Evolutionary conservation across 768 basidiomycete genomes (phyloP).

Genomic region (Lyophyllum decastes): DNA sequence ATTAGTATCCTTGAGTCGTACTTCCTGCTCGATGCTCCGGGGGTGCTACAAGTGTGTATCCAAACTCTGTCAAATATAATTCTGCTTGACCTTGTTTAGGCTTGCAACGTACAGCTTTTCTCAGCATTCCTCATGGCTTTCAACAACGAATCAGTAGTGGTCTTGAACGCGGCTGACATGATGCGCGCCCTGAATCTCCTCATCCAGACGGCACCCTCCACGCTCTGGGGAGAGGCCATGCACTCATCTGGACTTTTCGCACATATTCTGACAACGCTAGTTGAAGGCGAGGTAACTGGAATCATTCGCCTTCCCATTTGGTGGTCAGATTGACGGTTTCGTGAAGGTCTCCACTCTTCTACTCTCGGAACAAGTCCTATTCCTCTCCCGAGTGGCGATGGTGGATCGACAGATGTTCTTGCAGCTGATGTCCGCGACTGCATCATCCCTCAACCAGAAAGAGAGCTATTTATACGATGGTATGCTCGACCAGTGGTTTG

Average conservation of each 20-base stretch:
- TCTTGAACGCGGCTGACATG: constrained; percentile 62
- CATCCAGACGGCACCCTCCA: constrained; percentile 62
- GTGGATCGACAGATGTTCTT: constrained; percentile 68
- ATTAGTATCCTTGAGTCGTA: constrained; percentile 76
- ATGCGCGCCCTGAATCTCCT: constrained; percentile 60
- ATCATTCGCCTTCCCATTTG: background rate
- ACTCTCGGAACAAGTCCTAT: constrained; percentile 69
- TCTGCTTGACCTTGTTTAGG: constrained; percentile 34
- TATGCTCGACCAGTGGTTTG: constrained; percentile 82
- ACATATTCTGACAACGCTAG: constrained; percentile 55
- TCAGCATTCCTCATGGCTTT: constrained; percentile 54
- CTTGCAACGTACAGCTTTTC: constrained; percentile 57
- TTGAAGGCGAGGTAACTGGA: constrained; percentile 66
- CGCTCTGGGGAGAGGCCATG: constrained; percentile 71
- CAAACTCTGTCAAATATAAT: background rate
- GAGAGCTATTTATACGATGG: constrained; percentile 63
- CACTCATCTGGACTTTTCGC: constrained; percentile 76
- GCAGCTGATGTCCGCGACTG: constrained; percentile 67
- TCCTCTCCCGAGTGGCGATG: constrained; percentile 75
- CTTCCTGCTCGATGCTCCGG: constrained; percentile 64
- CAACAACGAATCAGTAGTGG: constrained; percentile 42
- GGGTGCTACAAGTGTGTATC: constrained; percentile 60
- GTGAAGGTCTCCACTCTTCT: constrained; percentile 43
- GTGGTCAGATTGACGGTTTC: constrained; percentile 4
- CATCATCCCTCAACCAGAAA: constrained; percentile 42